phyloP scores from a whole-genome alignment of 768 basidiomycete genomes.

The Calocybe gangraenosa region DNA sequence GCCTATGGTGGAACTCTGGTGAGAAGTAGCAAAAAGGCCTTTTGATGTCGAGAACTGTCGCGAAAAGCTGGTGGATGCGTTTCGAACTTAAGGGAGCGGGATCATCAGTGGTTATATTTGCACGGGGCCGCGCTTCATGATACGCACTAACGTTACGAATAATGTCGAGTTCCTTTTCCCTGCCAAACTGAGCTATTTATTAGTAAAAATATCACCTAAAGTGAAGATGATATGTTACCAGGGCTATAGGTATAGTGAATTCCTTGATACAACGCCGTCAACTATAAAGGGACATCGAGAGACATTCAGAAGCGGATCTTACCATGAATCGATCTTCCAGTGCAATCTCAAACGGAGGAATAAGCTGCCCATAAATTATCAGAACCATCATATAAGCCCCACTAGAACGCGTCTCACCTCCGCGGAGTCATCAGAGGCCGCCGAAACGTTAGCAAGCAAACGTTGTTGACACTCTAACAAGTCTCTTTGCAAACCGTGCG shows the following conservation, averaged over 20 bases:
- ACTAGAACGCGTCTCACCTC: constrained; percentile 37
- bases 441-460: constrained; percentile 55
- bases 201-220: background rate
- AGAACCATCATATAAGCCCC: too few relatives aligned
- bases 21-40: constrained; percentile 34
- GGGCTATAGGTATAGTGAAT: constrained; percentile 63
- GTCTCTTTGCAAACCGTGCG: constrained; percentile 64
- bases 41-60: constrained; percentile 43
- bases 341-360: constrained; percentile 65
- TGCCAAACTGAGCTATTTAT: constrained; percentile 48
- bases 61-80: constrained; percentile 57
- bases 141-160: constrained; percentile 64
- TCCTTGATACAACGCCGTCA: constrained; percentile 33
- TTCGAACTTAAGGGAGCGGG: constrained; percentile 30
- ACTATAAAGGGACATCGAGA: background rate
- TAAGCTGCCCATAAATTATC: constrained; percentile 38
- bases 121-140: background rate
- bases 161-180: constrained; percentile 65
- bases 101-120: too few relatives aligned
- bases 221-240: constrained; percentile 35
- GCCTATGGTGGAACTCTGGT: constrained; percentile 22
- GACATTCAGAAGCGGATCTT: constrained; percentile 17
- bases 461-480: constrained; percentile 65
- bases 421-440: constrained; percentile 50
- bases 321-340: constrained; percentile 63